Evolutionary conservation across 257 asterid species (phyloP).

Genomic region (Solanum paucissectum): DNA sequence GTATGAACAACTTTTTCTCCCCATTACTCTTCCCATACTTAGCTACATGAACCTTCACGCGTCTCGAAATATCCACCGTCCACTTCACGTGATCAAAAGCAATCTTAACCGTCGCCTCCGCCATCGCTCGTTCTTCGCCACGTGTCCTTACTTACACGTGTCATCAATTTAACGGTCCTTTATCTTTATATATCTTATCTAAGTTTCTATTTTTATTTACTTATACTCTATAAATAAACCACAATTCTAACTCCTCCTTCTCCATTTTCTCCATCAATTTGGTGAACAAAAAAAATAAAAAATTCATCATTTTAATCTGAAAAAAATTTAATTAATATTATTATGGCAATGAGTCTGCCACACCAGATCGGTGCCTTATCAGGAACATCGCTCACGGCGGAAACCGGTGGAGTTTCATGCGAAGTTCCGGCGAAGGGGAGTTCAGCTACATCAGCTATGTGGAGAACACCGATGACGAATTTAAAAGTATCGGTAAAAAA

Average conservation of each 20-base stretch:
- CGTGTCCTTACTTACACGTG: conserved; percentile 42
- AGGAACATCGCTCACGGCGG: conserved; percentile 38
- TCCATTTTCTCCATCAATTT: not conserved
- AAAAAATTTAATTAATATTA: not conserved
- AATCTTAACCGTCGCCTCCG: conserved; percentile 43
- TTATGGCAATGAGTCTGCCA: conserved; percentile 88
- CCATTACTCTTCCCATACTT: not conserved
- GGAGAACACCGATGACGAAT: conserved; percentile 43
- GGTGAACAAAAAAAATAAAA: not conserved
- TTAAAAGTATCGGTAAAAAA: conserved; percentile 42
- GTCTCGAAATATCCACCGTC: conserved; percentile 46
- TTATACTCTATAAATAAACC: conserved; percentile 9
- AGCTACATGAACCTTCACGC: conserved; percentile 21
- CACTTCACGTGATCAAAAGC: conserved; percentile 29
- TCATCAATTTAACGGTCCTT: conserved; percentile 7
- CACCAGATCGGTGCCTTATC: conserved; percentile 75
- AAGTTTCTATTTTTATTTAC: not conserved
- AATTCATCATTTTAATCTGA: not conserved
- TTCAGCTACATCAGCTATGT: conserved; percentile 41
- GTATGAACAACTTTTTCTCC: not conserved
- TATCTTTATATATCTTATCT: conserved; percentile 16
- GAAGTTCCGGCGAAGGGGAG: conserved; percentile 37
- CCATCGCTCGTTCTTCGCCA: conserved; percentile 20
- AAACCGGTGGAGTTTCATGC: conserved; percentile 15
- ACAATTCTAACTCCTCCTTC: not conserved